Evolutionary conservation across 1,139 yeast genomes (phyloP).

Genomic region (Geotrichum phurueaensis): DNA sequence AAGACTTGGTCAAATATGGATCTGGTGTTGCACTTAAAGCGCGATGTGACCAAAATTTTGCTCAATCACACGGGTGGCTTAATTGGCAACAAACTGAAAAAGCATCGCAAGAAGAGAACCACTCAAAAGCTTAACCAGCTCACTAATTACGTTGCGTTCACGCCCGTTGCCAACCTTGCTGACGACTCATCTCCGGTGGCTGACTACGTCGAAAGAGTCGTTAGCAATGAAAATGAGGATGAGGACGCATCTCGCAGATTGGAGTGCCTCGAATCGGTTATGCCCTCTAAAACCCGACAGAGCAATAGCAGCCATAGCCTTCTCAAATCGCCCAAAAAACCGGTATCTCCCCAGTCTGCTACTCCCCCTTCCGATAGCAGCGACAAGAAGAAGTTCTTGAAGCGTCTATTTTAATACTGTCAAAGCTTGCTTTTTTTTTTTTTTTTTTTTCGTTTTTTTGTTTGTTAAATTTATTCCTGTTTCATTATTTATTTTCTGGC

Average conservation of each 20-base stretch:
- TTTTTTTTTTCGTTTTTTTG: background rate
- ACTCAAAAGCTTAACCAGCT: slow-evolving; percentile 32
- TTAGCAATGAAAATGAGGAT: background rate
- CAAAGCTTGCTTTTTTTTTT: background rate
- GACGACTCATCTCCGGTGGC: background rate
- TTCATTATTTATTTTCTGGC: background rate
- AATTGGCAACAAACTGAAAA: slow-evolving; percentile 61
- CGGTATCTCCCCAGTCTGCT: background rate
- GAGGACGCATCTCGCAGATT: background rate
- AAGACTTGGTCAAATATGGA: slow-evolving; percentile 80
- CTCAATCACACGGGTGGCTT: slow-evolving; percentile 74
- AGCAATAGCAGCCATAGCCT: background rate
- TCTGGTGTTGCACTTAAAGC: slow-evolving; percentile 54
- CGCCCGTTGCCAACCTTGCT: slow-evolving; percentile 31
- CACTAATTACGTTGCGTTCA: slow-evolving; percentile 33
- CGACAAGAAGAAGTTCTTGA: slow-evolving; percentile 1
- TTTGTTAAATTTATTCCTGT: too few species aligned
- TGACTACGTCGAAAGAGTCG: background rate
- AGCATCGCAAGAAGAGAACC: slow-evolving; percentile 28
- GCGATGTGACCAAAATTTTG: slow-evolving; percentile 58
- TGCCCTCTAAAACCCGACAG: background rate
- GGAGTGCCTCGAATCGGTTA: background rate
- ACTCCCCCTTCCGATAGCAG: background rate
- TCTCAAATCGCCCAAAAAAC: background rate
- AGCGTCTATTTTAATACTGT: background rate